Evolutionary conservation across 2,329 filamentous ascomycete species (phyloP).

Genomic region (Mollisiaceae sp.): DNA sequence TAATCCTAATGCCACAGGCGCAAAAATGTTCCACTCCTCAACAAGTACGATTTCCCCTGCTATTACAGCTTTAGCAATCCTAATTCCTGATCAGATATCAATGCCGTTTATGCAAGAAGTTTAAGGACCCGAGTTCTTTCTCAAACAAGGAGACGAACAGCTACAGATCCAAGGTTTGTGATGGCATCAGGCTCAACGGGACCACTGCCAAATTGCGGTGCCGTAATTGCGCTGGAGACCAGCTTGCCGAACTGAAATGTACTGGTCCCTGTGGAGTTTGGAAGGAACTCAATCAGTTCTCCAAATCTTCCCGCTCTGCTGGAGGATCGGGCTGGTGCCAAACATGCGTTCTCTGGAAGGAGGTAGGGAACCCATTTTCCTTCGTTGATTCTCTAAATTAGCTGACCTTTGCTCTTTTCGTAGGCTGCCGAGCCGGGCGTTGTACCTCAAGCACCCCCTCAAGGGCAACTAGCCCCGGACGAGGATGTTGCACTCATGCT

Average conservation of each 20-base stretch:
- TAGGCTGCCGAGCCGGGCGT: constrained; percentile 27
- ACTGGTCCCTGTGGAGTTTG: constrained; percentile 46
- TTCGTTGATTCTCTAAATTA: neutral
- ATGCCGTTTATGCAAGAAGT: constrained; percentile 53
- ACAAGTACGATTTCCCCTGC: constrained; percentile 4
- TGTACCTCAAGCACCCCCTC: constrained; percentile 27
- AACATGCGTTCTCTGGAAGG: constrained; percentile 37
- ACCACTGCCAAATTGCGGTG: constrained; percentile 44
- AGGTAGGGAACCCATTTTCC: constrained; percentile 1
- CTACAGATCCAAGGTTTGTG: constrained; percentile 32
- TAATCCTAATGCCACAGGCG: constrained; percentile 6
- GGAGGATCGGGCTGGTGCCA: constrained; percentile 36
- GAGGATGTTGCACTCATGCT: constrained; percentile 26
- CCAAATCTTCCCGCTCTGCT: constrained; percentile 49
- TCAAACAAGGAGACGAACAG: constrained; percentile 55
- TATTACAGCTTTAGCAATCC: neutral
- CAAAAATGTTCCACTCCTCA: neutral
- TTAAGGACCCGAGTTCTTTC: constrained; percentile 45
- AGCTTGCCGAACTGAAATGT: constrained; percentile 53
- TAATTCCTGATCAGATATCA: constrained; percentile 46
- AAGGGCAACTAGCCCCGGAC: constrained; percentile 27
- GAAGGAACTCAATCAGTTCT: constrained; percentile 52
- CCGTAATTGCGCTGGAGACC: constrained; percentile 49
- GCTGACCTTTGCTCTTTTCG: neutral
- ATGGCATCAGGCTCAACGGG: constrained; percentile 25